phyloP scores from a whole-genome alignment of 306 rosid genomes.

The Betula pendula region DNA sequence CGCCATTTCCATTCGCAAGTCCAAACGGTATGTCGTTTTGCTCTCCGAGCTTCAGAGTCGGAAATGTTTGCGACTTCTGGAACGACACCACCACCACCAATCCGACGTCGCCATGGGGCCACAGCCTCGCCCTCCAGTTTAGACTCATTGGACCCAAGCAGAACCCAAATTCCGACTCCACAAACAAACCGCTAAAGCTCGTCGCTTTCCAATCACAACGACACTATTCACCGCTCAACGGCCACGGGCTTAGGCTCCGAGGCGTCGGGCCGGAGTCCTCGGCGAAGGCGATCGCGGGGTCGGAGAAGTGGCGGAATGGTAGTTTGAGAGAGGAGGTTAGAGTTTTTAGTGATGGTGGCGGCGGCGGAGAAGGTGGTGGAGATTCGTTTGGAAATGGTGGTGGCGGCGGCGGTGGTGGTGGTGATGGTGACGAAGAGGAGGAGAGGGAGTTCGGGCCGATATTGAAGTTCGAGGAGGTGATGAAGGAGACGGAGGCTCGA shows the following conservation, averaged over 20 bases:
- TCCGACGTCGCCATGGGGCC: constrained; percentile 14
- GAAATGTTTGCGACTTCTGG: constrained; percentile 20
- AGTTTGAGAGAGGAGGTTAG: constrained; percentile 1
- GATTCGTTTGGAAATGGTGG: constrained; percentile 25
- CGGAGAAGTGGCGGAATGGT: constrained; percentile 11
- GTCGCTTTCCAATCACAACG: constrained; percentile 6
- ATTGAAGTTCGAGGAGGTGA: constrained; percentile 64
- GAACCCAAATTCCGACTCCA: constrained; percentile 14
- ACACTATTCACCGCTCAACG: constrained; percentile 10
- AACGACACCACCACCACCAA: constrained; percentile 23
- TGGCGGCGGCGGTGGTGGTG: constrained; percentile 31
- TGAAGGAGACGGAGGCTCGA: constrained; percentile 64
- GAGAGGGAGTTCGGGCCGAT: constrained; percentile 73
- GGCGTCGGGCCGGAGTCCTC: constrained; percentile 40
- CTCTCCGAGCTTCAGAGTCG: constrained; percentile 33
- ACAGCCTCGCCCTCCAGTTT: constrained; percentile 9
- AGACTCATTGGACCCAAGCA: constrained; percentile 2
- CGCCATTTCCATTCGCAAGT: not conserved
- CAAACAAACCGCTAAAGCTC: not conserved
- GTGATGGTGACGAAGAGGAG: constrained; percentile 37
- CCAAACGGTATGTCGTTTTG: constrained; percentile 45
- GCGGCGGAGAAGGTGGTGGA: constrained; percentile 34
- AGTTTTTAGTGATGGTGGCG: constrained; percentile 29
- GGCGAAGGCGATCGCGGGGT: constrained; percentile 17
- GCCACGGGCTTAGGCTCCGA: constrained; percentile 23